A percentile compares a stretch with the other conserved stretches of the same genome.
phyloP scores from a whole-genome alignment of 129 eudicot species.

The Kitagawia praeruptora region DNA sequence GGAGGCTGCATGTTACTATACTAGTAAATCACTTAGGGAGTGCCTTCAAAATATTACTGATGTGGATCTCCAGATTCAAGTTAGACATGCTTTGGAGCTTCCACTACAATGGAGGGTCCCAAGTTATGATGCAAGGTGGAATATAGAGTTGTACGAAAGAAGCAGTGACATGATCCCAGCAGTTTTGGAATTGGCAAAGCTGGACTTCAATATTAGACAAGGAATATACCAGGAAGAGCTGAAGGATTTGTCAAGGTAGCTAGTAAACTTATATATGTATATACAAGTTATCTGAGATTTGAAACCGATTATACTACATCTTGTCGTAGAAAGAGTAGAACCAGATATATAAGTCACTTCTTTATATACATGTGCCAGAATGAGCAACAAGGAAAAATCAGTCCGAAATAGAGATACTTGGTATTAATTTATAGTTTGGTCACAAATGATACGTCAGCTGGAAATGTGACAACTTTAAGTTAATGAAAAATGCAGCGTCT shows the following conservation, averaged over 20 bases:
- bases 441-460: no score
- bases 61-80: not conserved
- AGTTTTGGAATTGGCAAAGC: not conserved
- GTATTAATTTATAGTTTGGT: no score
- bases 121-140: not conserved
- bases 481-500: no score
- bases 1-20: conserved; percentile 31
- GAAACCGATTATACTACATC: not conserved
- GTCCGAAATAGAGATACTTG: no score
- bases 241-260: not conserved
- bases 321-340: not conserved
- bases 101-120: conserved; percentile 7
- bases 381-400: no score
- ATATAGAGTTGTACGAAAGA: not conserved
- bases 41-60: conserved; percentile 1
- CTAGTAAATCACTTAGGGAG: conserved; percentile 22
- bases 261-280: not conserved
- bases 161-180: not conserved
- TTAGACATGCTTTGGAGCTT: conserved; percentile 3
- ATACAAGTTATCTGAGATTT: no score
- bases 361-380: no score
- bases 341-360: not conserved
- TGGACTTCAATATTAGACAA: not conserved
- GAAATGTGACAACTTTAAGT: no score
- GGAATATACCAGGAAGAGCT: not conserved